phyloP scores from a whole-genome alignment of 1,284 basidiomycete genomes.

The Anthracocystis panici-leucophaei region DNA sequence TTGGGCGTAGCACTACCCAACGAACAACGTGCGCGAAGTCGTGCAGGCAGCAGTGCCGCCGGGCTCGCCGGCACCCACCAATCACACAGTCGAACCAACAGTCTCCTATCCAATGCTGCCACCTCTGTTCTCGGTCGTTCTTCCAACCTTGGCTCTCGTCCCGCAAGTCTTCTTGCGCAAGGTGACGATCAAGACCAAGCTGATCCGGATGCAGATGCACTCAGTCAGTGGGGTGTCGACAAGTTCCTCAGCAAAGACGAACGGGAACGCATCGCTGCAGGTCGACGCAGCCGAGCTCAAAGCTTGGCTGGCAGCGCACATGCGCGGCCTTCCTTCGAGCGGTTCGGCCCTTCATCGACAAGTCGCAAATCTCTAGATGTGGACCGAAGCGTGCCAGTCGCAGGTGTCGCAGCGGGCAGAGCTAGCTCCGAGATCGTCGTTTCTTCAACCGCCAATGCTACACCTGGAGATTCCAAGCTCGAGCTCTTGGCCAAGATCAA shows the following conservation, averaged over 20 bases:
- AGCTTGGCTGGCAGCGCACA: conserved; percentile 36
- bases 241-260: conserved; percentile 61
- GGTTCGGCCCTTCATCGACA: conserved; percentile 7
- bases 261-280: conserved; percentile 41
- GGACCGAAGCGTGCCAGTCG: conserved; percentile 4
- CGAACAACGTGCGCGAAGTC: conserved; percentile 46
- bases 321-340: conserved; percentile 25
- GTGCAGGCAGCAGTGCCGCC: conserved; percentile 43
- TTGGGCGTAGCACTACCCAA: conserved; percentile 58
- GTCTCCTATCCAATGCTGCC: conserved; percentile 39
- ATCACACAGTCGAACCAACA: conserved; percentile 34
- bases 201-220: conserved; percentile 31
- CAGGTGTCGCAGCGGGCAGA: conserved; percentile 2
- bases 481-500: conserved; percentile 62
- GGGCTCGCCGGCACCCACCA: conserved; percentile 12
- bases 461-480: conserved; percentile 25
- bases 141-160: conserved; percentile 30
- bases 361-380: conserved; percentile 24
- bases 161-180: conserved; percentile 21
- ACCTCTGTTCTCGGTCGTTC: conserved; percentile 37
- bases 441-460: conserved; percentile 2
- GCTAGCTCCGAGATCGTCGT: conserved; percentile 38
- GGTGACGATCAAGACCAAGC: conserved; percentile 17
- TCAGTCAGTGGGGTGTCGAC: conserved; percentile 62
- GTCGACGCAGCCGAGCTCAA: conserved; percentile 41